Base-by-base conservation (phyloP, 257 asterid species). In the Prunella vulgaris region DNA sequence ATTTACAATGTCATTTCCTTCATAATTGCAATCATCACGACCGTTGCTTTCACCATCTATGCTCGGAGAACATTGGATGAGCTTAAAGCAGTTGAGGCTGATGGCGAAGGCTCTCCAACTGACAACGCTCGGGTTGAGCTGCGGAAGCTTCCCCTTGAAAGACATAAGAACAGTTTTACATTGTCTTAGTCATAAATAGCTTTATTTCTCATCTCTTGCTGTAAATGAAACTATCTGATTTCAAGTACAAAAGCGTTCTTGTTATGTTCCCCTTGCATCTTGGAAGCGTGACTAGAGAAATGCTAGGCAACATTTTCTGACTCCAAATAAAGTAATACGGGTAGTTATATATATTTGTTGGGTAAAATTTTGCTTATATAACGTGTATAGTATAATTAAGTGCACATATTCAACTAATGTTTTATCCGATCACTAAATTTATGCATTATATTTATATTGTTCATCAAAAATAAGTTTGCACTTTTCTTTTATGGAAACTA, bases 1-100 rank as follows among this genome's bases (percentile, higher is more conserved):
- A 61, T 88, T 68, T 90, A 90, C 89, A 84, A 93, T 48, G 74
- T 84, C 13, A 71, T 93, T 38, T 93, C 98, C 28, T 88, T 90
- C 70, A 75, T 88, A 27, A 68, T 90, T 15, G 97, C 97, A 10
- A 69, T 88, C 54, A 70, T 86, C 67, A 83, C 87, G 3, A 78
- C 86, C 0, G 82, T 86, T 66, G 84, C 79, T 18, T 90, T 90
- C 76, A 92, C 97, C 8, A 62, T 90, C 69, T 92, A 90, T 48
- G 88, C 97, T 2, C 83, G 77, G 79, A 87, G 92, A 74, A 71
- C 81, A 3, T 68, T 90, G 81, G 78, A 82, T 24, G 92, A 80
- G 13, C 93, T 90, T 27, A 74, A 86, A 76, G 70, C 63, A n/a
- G 83, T 70, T 10, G 88, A 81, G 74, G 72, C 73, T 32, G 70